Conservation (phyloP, 83 land plant genomes). For the Isoetes engelmannii region DNA sequence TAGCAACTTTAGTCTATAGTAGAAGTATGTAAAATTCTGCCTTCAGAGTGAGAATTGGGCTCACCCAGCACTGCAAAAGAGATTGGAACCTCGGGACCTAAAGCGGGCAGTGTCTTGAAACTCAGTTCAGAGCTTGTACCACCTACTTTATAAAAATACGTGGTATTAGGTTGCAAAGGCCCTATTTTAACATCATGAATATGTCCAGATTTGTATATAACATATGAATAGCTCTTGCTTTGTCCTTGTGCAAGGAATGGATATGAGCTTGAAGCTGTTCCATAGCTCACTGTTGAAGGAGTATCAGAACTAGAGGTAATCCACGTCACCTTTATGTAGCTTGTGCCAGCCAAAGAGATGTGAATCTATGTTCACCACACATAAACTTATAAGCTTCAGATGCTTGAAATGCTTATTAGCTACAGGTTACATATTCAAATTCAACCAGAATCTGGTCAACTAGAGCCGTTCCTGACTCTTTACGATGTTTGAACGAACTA, state of each 20-base stretch:
- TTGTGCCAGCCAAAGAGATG: slow-evolving; percentile 57
- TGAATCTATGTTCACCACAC: slow-evolving; percentile 85
- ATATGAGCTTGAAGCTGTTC: slow-evolving; percentile 38
- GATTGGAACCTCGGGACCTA: slow-evolving; percentile 48
- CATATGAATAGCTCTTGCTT: slow-evolving; percentile 34
- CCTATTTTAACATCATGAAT: slow-evolving; percentile 69
- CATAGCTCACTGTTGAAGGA: slow-evolving; percentile 47
- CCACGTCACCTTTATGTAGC: slow-evolving; percentile 65
- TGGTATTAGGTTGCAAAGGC: slow-evolving; percentile 43
- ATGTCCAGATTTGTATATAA: slow-evolving; percentile 49
- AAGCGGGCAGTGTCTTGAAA: slow-evolving; percentile 63
- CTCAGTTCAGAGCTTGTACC: slow-evolving; percentile 42
- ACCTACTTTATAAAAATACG: slow-evolving; percentile 60
- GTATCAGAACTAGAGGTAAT: slow-evolving; percentile 29
- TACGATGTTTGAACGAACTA: too few relatives aligned
- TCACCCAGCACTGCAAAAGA: slow-evolving; percentile 81
- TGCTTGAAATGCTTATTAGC: too few relatives aligned
- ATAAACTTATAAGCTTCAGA: too few relatives aligned
- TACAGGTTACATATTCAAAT: too few relatives aligned
- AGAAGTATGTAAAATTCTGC: background rate
- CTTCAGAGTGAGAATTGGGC: slow-evolving; percentile 14
- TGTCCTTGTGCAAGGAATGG: slow-evolving; percentile 36
- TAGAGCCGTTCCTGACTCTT: too few relatives aligned
- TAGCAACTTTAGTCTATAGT: background rate
- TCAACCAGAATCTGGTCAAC: too few relatives aligned